These are phyloP conservation scores for Prunus kanzakura DNA, from an alignment of 306 rosid genomes.

Conservation along the genomic window DNA sequence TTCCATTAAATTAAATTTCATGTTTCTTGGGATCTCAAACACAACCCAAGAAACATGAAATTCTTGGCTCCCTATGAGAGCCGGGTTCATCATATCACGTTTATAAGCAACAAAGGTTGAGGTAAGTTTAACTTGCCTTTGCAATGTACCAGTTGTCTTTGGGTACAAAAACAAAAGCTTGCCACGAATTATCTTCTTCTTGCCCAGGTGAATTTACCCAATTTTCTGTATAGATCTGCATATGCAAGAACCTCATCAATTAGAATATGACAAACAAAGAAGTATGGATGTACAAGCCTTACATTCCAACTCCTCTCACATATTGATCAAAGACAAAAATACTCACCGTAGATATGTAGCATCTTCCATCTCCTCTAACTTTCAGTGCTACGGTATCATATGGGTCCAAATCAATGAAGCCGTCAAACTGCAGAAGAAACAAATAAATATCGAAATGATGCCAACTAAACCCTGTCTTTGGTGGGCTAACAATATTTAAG, in stretches of 20 bases:
- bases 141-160: conserved; percentile 80
- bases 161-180: conserved; percentile 70
- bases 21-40: not conserved
- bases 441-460: conserved; percentile 1
- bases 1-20: not conserved
- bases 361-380: conserved; percentile 85
- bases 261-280: not conserved
- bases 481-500: not conserved
- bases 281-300: not conserved
- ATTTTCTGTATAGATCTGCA: conserved; percentile 87
- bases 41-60: not conserved
- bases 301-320: not conserved
- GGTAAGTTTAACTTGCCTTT: conserved; percentile 37
- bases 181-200: conserved; percentile 88
- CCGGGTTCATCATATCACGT: not conserved
- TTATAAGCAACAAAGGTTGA: not conserved
- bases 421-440: conserved; percentile 62
- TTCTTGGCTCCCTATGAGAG: not conserved
- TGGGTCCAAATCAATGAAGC: conserved; percentile 80
- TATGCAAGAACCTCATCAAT: conserved; percentile 3
- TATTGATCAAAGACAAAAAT: not conserved
- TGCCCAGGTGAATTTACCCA: conserved; percentile 95
- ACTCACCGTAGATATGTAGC: conserved; percentile 91
- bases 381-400: conserved; percentile 84
- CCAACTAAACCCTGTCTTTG: not conserved